Evolutionary conservation across 495 filamentous ascomycete genomes (phyloP).

Genomic region (Aspergillus taichungensis): DNA sequence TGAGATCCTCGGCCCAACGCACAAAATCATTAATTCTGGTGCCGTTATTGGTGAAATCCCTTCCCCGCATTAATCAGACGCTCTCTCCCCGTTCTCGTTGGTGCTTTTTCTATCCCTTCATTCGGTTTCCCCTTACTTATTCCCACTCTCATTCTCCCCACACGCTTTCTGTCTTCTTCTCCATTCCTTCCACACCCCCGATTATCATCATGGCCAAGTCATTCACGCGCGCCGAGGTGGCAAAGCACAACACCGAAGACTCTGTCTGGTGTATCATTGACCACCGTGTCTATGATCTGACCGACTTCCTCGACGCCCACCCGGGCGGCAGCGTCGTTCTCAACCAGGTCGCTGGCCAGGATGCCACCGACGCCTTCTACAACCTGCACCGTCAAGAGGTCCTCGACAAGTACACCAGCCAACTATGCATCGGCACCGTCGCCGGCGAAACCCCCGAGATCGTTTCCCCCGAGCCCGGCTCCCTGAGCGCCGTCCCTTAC

Average conservation of each 20-base stretch:
- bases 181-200: not conserved
- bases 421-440: slow-evolving; percentile 67
- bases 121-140: not conserved
- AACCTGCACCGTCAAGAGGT: slow-evolving; percentile 55
- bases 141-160: slow-evolving; percentile 1
- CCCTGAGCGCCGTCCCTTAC: slow-evolving; percentile 68
- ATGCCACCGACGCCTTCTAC: slow-evolving; percentile 49
- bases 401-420: slow-evolving; percentile 59
- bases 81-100: too few relatives aligned
- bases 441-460: slow-evolving; percentile 67
- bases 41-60: slow-evolving; percentile 5
- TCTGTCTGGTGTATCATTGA: slow-evolving; percentile 53
- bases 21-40: slow-evolving; percentile 2
- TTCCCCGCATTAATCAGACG: not conserved
- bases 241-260: slow-evolving; percentile 43
- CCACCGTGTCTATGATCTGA: slow-evolving; percentile 52
- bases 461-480: slow-evolving; percentile 59
- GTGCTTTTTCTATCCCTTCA: too few relatives aligned
- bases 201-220: slow-evolving; percentile 16
- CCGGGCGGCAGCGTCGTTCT: slow-evolving; percentile 51
- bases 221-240: slow-evolving; percentile 40
- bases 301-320: slow-evolving; percentile 49
- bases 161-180: not conserved
- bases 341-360: slow-evolving; percentile 44
- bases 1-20: slow-evolving; percentile 8